phyloP scores from a whole-genome alignment of 2,329 filamentous ascomycete species.

The Penicillium polonicum region DNA sequence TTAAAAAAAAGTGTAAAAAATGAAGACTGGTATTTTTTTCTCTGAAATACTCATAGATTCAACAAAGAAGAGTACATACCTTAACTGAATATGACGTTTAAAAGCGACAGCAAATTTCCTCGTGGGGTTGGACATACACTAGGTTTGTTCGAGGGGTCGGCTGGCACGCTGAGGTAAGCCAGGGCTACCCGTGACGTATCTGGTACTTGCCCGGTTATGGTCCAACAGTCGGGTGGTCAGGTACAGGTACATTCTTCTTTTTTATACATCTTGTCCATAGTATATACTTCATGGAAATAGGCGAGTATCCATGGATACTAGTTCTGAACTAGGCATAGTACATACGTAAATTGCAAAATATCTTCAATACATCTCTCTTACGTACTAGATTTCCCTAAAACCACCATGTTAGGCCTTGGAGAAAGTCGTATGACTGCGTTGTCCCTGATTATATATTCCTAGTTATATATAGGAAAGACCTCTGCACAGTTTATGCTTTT shows the following conservation, averaged over 20 bases:
- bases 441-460: too few relatives aligned
- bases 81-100: slow-evolving; percentile 11
- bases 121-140: slow-evolving; percentile 9
- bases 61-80: slow-evolving; percentile 2
- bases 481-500: too few relatives aligned
- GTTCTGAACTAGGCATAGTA: not conserved
- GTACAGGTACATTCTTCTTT: slow-evolving; percentile 10
- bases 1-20: not conserved
- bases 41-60: not conserved
- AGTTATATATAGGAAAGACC: too few relatives aligned
- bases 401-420: too few relatives aligned
- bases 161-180: slow-evolving; percentile 12
- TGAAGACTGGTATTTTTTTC: not conserved
- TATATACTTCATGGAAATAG: not conserved
- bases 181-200: slow-evolving; percentile 15
- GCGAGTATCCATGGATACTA: not conserved
- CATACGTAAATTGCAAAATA: not conserved
- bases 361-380: not conserved
- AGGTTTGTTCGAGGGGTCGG: slow-evolving; percentile 15
- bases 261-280: not conserved
- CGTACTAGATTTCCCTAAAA: not conserved
- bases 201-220: slow-evolving; percentile 4
- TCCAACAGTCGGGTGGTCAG: not conserved
- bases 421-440: too few relatives aligned
- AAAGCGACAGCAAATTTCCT: slow-evolving; percentile 14